Evolutionary conservation across 768 basidiomycete species (phyloP).

Genomic region (Boletus insuetus): DNA sequence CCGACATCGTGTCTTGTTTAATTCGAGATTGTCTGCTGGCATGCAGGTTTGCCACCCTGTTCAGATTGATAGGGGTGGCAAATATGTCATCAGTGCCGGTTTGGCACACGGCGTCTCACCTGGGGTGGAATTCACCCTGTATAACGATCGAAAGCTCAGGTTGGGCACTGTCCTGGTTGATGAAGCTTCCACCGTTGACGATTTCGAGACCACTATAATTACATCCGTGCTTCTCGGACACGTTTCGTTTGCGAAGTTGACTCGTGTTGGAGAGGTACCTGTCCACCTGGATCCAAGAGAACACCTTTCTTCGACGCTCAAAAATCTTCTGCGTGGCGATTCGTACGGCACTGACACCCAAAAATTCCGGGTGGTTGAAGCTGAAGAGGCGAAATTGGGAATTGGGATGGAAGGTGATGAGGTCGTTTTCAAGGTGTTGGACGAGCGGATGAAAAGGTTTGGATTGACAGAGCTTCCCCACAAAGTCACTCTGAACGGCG

Average conservation of each 20-base stretch:
- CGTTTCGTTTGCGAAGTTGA: conserved; percentile 2
- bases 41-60: conserved; percentile 6
- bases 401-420: neutral
- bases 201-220: conserved; percentile 12
- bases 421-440: conserved; percentile 3
- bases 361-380: neutral
- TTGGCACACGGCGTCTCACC: conserved; percentile 24
- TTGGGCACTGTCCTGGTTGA: conserved; percentile 2
- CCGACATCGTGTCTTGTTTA: conserved; percentile 24
- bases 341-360: neutral
- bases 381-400: neutral
- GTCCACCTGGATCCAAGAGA: neutral
- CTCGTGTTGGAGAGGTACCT: neutral
- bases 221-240: neutral
- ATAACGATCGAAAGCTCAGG: neutral
- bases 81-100: conserved; percentile 26
- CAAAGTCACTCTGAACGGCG: neutral
- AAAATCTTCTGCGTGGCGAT: neutral
- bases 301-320: neutral
- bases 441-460: neutral
- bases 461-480: conserved; percentile 1
- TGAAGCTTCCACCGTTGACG: neutral
- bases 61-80: neutral
- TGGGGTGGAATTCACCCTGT: conserved; percentile 21
- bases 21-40: conserved; percentile 14